These are phyloP conservation scores for Anisodus tanguticus DNA, from an alignment of 257 asterid species.

Conservation along the genomic window DNA sequence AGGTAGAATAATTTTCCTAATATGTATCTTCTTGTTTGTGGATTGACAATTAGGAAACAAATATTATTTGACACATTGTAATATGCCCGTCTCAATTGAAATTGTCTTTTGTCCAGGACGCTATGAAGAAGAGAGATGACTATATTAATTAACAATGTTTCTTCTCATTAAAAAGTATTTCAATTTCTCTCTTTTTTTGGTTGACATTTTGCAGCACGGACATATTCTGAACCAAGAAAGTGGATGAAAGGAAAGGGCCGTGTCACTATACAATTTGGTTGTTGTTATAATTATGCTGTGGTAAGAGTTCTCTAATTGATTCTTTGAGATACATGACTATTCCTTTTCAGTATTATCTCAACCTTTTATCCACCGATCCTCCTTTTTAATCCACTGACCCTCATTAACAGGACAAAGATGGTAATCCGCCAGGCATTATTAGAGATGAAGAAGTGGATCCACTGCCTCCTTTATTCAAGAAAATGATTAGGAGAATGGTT, in stretches of 20 bases:
- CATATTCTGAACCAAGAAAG: conserved; percentile 76
- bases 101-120: neutral
- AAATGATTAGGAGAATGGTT: conserved; percentile 75
- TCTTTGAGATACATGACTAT: neutral
- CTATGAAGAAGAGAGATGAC: neutral
- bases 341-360: neutral
- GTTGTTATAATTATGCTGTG: conserved; percentile 80
- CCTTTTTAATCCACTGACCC: neutral
- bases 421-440: conserved; percentile 86
- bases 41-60: neutral
- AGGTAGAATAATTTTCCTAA: neutral
- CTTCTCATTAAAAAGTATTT: neutral
- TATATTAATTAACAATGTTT: neutral
- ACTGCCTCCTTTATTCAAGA: conserved; percentile 64
- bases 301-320: conserved; percentile 40
- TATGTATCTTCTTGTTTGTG: neutral
- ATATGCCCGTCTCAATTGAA: neutral
- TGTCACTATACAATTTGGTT: conserved; percentile 82
- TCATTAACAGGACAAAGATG: conserved; percentile 61
- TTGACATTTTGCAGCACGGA: conserved; percentile 56
- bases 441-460: conserved; percentile 73
- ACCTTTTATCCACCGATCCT: neutral
- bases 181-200: conserved; percentile 20
- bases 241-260: conserved; percentile 98
- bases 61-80: neutral